Evolutionary conservation across 208 protist species (phyloP).

Genomic region (Trypanosoma lewisi): DNA sequence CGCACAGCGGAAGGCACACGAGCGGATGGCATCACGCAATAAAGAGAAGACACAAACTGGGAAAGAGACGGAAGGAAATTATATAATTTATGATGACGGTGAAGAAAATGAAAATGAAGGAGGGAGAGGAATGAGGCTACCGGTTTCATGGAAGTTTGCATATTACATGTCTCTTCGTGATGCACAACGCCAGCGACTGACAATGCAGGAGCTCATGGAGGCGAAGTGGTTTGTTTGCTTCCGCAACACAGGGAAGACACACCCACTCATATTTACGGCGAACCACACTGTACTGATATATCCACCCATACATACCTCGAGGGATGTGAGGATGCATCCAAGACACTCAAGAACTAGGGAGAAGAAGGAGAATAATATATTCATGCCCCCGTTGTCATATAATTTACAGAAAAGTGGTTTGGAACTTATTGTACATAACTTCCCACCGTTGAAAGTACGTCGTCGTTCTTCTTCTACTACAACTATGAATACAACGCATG

Average conservation of each 20-base stretch:
- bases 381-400: slow-evolving; percentile 38
- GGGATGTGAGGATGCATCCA: background rate
- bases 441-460: slow-evolving; percentile 59
- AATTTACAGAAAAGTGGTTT: slow-evolving; percentile 68
- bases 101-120: slow-evolving; percentile 23
- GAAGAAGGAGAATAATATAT: background rate
- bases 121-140: slow-evolving; percentile 32
- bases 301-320: slow-evolving; percentile 24
- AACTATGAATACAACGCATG: too few relatives aligned
- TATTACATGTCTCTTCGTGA: slow-evolving; percentile 83
- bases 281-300: slow-evolving; percentile 41
- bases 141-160: slow-evolving; percentile 88
- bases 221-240: slow-evolving; percentile 65
- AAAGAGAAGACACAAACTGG: background rate
- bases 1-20: slow-evolving; percentile 33
- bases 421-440: slow-evolving; percentile 60
- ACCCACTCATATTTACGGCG: slow-evolving; percentile 43
- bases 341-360: background rate
- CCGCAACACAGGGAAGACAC: slow-evolving; percentile 46
- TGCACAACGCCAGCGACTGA: slow-evolving; percentile 36
- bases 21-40: too few relatives aligned
- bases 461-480: slow-evolving; percentile 28
- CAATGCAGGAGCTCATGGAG: slow-evolving; percentile 58
- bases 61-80: background rate
- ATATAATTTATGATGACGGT: background rate